Conservation (phyloP, 805 yeast species). For the Debaryomyces tyrocola region DNA sequence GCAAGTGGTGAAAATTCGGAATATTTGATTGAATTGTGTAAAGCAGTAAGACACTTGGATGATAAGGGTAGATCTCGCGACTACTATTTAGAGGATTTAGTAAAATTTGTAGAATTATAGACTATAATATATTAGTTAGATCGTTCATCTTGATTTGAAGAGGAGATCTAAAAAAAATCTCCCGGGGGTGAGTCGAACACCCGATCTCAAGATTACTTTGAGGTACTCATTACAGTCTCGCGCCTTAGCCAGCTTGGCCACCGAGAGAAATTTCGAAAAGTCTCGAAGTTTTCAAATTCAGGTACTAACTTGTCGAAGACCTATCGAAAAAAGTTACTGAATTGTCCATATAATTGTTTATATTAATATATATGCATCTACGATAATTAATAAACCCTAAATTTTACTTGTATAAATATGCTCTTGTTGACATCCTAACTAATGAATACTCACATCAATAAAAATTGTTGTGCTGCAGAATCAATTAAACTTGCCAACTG, state of each 20-base stretch:
- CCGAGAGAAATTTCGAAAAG: slow-evolving; percentile 25
- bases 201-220: slow-evolving; percentile 44
- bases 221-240: slow-evolving; percentile 39
- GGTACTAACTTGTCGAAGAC: too few relatives aligned
- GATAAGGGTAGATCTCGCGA: slow-evolving; percentile 20
- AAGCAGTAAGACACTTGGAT: slow-evolving; percentile 39
- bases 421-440: neutral
- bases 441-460: neutral
- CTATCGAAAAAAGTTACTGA: too few relatives aligned
- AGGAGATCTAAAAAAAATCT: slow-evolving; percentile 16
- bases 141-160: neutral
- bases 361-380: neutral
- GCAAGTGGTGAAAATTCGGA: slow-evolving; percentile 83
- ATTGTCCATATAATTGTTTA: neutral
- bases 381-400: neutral
- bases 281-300: too few relatives aligned
- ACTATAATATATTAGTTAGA: neutral
- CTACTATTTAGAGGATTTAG: slow-evolving; percentile 35
- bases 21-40: slow-evolving; percentile 57
- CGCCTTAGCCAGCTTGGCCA: slow-evolving; percentile 48
- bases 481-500: slow-evolving; percentile 32
- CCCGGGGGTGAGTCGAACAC: slow-evolving; percentile 48
- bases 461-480: slow-evolving; percentile 14
- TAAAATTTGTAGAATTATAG: slow-evolving; percentile 8
- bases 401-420: neutral